Evolutionary conservation across 202 grass and related monocot species (phyloP).

Genomic region (Saccharum hybrid): DNA sequence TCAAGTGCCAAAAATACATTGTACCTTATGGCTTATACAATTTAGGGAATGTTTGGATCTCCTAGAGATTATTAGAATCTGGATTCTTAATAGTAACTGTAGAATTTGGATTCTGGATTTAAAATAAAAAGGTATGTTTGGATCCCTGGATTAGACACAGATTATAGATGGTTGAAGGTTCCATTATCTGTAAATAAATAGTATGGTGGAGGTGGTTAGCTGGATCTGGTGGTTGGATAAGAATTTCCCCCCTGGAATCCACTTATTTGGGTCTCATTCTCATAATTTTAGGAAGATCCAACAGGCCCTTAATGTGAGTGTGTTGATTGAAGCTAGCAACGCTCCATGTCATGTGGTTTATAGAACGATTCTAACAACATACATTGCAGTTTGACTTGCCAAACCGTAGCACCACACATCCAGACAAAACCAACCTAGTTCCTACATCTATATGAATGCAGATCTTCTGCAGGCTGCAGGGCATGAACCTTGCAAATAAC

Average conservation of each 20-base stretch:
- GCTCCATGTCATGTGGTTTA: neutral
- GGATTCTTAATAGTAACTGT: neutral
- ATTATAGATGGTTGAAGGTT: neutral
- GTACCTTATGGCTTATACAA: constrained; percentile 11
- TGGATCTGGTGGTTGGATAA: neutral
- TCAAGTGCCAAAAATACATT: constrained; percentile 2
- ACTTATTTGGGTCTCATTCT: neutral
- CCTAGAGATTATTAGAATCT: constrained; percentile 1
- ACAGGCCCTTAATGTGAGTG: constrained; percentile 3
- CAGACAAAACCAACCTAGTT: constrained; percentile 2
- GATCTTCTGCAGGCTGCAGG: neutral
- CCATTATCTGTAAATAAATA: constrained; percentile 1
- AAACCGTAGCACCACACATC: constrained; percentile 22
- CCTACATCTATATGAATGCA: constrained; percentile 2
- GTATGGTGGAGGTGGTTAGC: neutral
- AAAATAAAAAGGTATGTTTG: neutral
- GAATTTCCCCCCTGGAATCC: neutral
- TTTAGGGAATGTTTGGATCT: neutral
- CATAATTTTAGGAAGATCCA: neutral
- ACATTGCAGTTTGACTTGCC: constrained; percentile 19
- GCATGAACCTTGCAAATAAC: neutral
- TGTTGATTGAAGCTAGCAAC: neutral
- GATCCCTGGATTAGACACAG: neutral
- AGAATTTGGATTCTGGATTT: neutral
- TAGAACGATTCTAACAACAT: constrained; percentile 16